Evolutionary conservation across 2,329 filamentous ascomycete genomes (phyloP), one percentile per base, ranked within the genome.

Genomic region (Plenodomus lindquistii): DNA sequence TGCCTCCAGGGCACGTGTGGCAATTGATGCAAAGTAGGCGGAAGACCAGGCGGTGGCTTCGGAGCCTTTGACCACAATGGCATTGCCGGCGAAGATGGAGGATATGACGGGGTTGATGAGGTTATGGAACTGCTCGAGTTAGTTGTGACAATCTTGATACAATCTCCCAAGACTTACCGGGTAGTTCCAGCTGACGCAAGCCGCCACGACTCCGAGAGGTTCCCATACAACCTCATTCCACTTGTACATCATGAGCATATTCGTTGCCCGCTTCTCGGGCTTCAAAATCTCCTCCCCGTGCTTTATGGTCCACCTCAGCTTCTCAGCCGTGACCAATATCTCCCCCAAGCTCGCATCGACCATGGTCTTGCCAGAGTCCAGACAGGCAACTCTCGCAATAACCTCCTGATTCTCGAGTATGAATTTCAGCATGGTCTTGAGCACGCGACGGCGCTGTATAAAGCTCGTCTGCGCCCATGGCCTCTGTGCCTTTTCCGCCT

Each of bases 21-120:
- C 88, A 51, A 97, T 88, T 41, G 81, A 81, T 37, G 87, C 80
- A 70, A 96, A 97, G 79, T 93, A 96, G 7, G 78, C 72, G 7
- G 89, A 87, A 52, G 88, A 95, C 94, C 94, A 99, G 44, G 92
- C 93, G 0, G 93, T 97, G 72, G 93, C 89, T 74, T 99, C 94
- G 42, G 91, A 96, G 40, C 88, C 89, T 76, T 99, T 99, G 71
- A 97, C 88, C 36, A 99, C 80, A 57, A 97, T 87, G 42, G 85
- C 90, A 69, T 97, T 97, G 39, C 94, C 94, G 13, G 92, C 82
- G 70, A 97, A 97, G 42, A 97, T 81, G 15, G 89, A 86, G 59
- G 89, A 92, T 68, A 97, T 95, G 58, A 97, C 83, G 13, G 93
- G 94, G 0, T 89, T 91, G 39, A 97, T 84, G 55, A 97, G 80